These are phyloP conservation scores for Pyrenula aspistea DNA, from an alignment of 495 filamentous ascomycete genomes.

Conservation along the genomic window DNA sequence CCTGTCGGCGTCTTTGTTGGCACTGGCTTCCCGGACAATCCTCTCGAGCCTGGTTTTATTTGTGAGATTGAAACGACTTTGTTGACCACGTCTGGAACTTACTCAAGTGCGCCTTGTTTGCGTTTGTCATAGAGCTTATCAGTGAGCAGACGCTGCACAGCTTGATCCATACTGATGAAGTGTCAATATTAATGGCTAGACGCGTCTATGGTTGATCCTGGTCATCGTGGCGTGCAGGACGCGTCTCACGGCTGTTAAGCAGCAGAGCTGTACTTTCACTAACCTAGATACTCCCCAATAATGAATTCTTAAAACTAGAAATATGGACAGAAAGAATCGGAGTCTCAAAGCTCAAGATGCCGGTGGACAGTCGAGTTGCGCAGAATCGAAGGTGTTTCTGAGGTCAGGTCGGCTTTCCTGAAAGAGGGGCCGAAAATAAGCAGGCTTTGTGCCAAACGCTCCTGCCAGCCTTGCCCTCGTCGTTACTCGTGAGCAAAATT, in stretches of 20 bases:
- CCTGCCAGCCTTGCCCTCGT: background rate
- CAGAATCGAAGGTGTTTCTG: no score
- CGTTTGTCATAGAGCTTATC: slow-evolving; percentile 98
- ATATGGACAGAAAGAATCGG: no score
- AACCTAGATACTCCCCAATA: no score
- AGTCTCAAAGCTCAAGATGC: no score
- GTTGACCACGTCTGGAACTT: slow-evolving; percentile 21
- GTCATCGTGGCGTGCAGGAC: background rate
- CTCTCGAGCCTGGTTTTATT: slow-evolving; percentile 64
- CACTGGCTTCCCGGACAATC: slow-evolving; percentile 74
- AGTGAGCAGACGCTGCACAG: slow-evolving; percentile 80
- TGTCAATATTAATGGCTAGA: background rate
- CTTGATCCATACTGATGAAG: slow-evolving; percentile 61
- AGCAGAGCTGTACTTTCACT: no score
- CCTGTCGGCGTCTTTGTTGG: slow-evolving; percentile 59
- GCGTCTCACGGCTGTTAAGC: no score
- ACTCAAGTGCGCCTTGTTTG: slow-evolving; percentile 95
- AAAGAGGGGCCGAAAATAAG: background rate
- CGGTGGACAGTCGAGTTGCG: no score
- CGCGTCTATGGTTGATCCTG: background rate
- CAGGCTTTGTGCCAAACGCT: background rate
- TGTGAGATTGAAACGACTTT: slow-evolving; percentile 3
- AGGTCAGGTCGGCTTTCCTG: background rate
- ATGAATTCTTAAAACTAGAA: no score
- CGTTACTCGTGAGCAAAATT: no score